These are phyloP conservation scores for Apiotrichum gamsii DNA, from an alignment of 1,284 basidiomycete genomes.

Conservation along the genomic window DNA sequence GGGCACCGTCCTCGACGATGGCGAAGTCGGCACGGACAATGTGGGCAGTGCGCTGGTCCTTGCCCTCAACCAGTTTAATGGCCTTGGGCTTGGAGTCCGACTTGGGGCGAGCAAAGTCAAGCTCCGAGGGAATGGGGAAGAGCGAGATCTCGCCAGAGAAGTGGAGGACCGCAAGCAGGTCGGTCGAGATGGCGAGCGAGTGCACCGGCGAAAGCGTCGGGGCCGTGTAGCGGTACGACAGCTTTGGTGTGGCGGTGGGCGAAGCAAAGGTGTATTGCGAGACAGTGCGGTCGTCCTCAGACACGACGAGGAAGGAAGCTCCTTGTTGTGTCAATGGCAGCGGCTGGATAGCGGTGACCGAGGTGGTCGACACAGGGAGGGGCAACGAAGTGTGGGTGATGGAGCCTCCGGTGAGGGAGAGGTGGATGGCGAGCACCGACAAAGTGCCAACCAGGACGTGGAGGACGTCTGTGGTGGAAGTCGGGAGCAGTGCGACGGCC, in stretches of 20 bases:
- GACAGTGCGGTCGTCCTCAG: constrained; percentile 68
- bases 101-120: constrained; percentile 44
- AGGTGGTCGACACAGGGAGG: constrained; percentile 41
- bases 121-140: constrained; percentile 56
- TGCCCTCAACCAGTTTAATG: constrained; percentile 41
- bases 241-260: constrained; percentile 49
- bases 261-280: constrained; percentile 55
- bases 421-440: constrained; percentile 31
- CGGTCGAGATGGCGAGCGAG: constrained; percentile 51
- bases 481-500: constrained; percentile 32
- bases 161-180: constrained; percentile 58
- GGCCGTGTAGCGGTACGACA: constrained; percentile 55
- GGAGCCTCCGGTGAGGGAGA: constrained; percentile 27
- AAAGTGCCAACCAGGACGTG: constrained; percentile 32
- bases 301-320: constrained; percentile 59
- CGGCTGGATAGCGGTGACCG: constrained; percentile 36
- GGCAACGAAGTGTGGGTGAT: constrained; percentile 32
- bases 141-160: constrained; percentile 62
- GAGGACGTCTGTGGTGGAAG: constrained; percentile 28
- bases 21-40: constrained; percentile 32
- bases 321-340: constrained; percentile 32
- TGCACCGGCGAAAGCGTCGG: constrained; percentile 59
- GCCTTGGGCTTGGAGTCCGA: constrained; percentile 33
- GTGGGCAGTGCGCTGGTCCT: constrained; percentile 32
- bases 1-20: constrained; percentile 50